A percentile compares a stretch with the other conserved stretches of the same genome.
Evolutionary conservation across 2,329 filamentous ascomycete genomes (phyloP).

Genomic region (Orbilia ellipsospora): DNA sequence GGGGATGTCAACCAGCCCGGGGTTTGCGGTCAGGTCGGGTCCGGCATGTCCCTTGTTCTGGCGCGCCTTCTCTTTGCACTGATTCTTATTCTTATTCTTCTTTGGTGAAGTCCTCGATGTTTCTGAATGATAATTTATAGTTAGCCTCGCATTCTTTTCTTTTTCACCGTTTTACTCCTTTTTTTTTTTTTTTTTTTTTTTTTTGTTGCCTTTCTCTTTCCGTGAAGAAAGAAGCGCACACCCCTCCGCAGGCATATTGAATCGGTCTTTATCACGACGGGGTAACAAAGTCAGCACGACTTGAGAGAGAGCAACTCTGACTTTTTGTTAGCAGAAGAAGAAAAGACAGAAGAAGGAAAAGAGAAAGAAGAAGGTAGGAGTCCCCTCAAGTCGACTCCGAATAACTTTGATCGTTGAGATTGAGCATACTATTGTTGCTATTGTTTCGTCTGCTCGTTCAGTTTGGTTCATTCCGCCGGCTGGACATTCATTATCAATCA

Average conservation of each 20-base stretch:
- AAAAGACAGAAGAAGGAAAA: background rate
- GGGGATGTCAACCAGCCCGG: conserved; percentile 2
- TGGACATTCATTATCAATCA: conserved; percentile 13
- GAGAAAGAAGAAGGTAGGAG: background rate
- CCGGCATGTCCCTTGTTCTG: conserved; percentile 27
- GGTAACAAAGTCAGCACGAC: too few relatives aligned
- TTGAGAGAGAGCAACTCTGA: too few relatives aligned
- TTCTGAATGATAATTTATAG: background rate
- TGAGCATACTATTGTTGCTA: too few relatives aligned
- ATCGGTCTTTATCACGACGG: too few relatives aligned
- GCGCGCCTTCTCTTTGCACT: conserved; percentile 12
- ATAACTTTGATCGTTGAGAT: too few relatives aligned
- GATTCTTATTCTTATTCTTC: conserved; percentile 10
- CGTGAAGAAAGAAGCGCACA: conserved; percentile 29
- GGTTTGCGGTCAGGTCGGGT: background rate
- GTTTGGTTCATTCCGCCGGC: conserved; percentile 13
- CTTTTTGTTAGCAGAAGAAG: background rate
- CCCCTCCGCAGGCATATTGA: background rate
- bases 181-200: conserved; percentile 28
- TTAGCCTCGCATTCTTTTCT: conserved; percentile 15
- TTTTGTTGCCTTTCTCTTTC: conserved; percentile 4
- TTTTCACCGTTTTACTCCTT: conserved; percentile 52
- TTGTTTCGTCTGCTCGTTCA: background rate
- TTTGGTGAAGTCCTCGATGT: background rate
- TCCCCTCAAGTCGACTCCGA: background rate